Conservation (phyloP, 805 yeast species). For the Torulaspora quercuum region DNA sequence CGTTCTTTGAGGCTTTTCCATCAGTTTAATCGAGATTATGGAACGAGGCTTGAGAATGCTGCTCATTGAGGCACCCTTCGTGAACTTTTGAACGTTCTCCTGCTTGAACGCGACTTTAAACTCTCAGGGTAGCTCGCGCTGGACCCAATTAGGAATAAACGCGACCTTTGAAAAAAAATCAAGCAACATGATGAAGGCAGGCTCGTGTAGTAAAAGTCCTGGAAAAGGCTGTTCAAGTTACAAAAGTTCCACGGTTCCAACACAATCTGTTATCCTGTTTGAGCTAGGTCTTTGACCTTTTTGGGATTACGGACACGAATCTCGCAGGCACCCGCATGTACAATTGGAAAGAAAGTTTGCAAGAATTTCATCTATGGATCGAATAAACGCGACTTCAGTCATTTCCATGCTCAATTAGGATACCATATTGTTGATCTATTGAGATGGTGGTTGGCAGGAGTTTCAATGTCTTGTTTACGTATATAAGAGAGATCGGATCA, state of each 20-base stretch:
- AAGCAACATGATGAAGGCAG: too few species aligned
- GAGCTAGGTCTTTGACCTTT: background rate
- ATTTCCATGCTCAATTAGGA: slow-evolving; percentile 18
- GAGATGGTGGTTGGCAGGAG: slow-evolving; percentile 4
- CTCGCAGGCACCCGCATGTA: background rate
- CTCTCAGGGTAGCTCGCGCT: slow-evolving; percentile 1
- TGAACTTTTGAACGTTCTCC: slow-evolving; percentile 1
- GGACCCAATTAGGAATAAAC: slow-evolving; percentile 10
- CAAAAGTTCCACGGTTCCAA: too few species aligned
- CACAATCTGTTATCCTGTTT: slow-evolving; percentile 8
- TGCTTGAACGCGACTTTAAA: slow-evolving; percentile 1
- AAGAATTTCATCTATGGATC: too few species aligned
- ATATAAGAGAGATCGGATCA: slow-evolving; percentile 4
- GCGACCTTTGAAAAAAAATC: too few species aligned
- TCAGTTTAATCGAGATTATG: too few species aligned
- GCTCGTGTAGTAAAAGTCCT: slow-evolving; percentile 5
- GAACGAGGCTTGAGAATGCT: too few species aligned
- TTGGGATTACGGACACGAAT: slow-evolving; percentile 1
- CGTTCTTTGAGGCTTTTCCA: too few species aligned
- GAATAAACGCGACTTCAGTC: slow-evolving; percentile 15
- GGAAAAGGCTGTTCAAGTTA: too few species aligned
- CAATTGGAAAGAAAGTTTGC: too few species aligned
- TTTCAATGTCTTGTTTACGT: background rate
- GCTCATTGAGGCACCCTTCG: too few species aligned
- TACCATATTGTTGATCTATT: slow-evolving; percentile 11